Evolutionary conservation across 2,329 filamentous ascomycete species (phyloP).

Genomic region (Sarocladium oryzae): DNA sequence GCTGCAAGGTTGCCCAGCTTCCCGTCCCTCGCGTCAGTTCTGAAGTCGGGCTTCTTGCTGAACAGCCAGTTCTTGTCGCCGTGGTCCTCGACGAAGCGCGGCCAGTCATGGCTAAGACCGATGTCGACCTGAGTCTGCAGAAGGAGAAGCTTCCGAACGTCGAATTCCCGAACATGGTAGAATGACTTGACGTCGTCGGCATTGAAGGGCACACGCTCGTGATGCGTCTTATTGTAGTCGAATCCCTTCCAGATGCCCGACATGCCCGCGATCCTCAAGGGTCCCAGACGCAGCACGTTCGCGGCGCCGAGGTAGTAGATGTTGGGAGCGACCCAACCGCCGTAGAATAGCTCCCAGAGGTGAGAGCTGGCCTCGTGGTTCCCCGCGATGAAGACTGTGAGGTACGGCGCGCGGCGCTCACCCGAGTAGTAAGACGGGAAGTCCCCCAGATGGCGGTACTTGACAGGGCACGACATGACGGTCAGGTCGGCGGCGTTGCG

Average conservation of each 20-base stretch:
- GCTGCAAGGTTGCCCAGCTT: constrained; percentile 76
- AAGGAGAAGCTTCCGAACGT: constrained; percentile 83
- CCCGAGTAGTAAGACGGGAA: constrained; percentile 95
- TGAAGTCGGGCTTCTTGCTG: constrained; percentile 66
- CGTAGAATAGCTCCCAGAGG: constrained; percentile 88
- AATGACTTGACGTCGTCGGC: constrained; percentile 69
- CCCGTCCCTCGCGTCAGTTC: constrained; percentile 67
- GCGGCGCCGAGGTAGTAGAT: constrained; percentile 96
- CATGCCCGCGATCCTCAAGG: constrained; percentile 79
- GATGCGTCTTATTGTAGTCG: constrained; percentile 78
- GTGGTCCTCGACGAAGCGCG: constrained; percentile 70
- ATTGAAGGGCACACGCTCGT: constrained; percentile 81
- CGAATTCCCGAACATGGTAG: constrained; percentile 85
- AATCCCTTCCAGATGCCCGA: constrained; percentile 94
- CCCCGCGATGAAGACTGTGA: constrained; percentile 87
- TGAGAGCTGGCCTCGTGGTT: constrained; percentile 94
- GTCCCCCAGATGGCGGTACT: constrained; percentile 83
- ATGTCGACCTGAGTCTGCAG: constrained; percentile 84
- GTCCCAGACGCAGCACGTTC: constrained; percentile 78
- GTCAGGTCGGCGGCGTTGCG: constrained; percentile 84
- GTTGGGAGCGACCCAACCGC: constrained; percentile 92
- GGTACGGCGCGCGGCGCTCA: constrained; percentile 66
- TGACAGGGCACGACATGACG: constrained; percentile 81
- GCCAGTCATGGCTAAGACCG: constrained; percentile 95
- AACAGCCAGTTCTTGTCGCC: constrained; percentile 68